Base-by-base conservation (phyloP, 257 asterid genomes). In the Solanum corneliomulleri region DNA sequence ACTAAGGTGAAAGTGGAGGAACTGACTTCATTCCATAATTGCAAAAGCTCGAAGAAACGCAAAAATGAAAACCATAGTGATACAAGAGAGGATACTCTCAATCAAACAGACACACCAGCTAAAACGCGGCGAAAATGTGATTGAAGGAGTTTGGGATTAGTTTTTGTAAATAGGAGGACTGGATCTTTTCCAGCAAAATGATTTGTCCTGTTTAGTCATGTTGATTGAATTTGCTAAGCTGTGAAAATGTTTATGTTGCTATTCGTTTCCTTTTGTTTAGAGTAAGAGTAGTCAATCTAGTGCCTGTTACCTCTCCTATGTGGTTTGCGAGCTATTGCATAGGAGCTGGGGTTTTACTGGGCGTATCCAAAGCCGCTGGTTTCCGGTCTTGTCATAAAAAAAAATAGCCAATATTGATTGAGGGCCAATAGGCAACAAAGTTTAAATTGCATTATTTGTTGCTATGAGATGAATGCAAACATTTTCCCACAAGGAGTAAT, bases 1-100 rank as follows among this genome's bases (percentile, higher is more conserved):
- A 52, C 83, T 47, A 88, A 87, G 89, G 89, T 89, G 82, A 86
- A 89, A 87, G 91, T 91, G 27, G 93, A 91, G 82, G 90, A 89
- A 29, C 64, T 90, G 83, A 87, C 68, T 75, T 84, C 72, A 23
- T 86, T 78, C 86, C 78, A 35, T 76, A 25, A 86, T 37, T 14
- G 80, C 15, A 56, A 84, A 74, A 41, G 86, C 49, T 35, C 5
- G 68, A 84, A 64, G 25, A 77, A 49, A 84, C 62, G 37, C 83
- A 66, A 37, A 60, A 33, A 41, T 66, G 77, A 37, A 42, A 56
- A n/a, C 71, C 25, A 21, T 58, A 56, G 37, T 75, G 56, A 18
- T 76, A 21, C 87, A 71, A 37, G 35, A 75, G 47, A 69, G 37
- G 71, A 7, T 74, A 45, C 62, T 27, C 86, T 58, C 20, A 74